Percentiles rank a stretch among this genome's conserved stretches.
Conservation (phyloP, 805 yeast genomes). For the Blastobotrys terrestris region DNA sequence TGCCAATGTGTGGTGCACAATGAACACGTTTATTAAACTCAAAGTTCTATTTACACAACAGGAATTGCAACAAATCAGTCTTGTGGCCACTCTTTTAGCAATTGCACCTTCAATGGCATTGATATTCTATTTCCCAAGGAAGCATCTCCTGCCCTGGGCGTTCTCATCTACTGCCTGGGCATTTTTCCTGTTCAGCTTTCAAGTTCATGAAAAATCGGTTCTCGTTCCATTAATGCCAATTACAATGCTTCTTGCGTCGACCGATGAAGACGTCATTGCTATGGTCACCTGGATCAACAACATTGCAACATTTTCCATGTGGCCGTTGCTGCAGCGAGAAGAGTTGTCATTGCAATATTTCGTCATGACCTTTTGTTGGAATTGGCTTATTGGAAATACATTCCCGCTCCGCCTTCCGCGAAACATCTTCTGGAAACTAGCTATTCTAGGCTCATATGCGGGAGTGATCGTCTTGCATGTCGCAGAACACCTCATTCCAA, state of each 20-base stretch:
- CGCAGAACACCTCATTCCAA: constrained; percentile 55
- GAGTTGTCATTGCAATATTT: constrained; percentile 66
- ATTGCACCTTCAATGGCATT: constrained; percentile 52
- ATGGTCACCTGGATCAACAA: constrained; percentile 85
- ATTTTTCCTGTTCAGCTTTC: constrained; percentile 85
- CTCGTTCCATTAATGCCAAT: constrained; percentile 83
- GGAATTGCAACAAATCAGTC: constrained; percentile 51
- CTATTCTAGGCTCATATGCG: constrained; percentile 48
- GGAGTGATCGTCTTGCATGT: constrained; percentile 47
- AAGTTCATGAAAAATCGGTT: constrained; percentile 92
- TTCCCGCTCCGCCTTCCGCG: constrained; percentile 37
- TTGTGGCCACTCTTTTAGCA: constrained; percentile 33
- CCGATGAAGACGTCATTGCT: constrained; percentile 54
- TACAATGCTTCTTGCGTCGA: constrained; percentile 51
- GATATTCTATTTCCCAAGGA: constrained; percentile 45
- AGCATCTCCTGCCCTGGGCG: constrained; percentile 59
- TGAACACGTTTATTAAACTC: constrained; percentile 72
- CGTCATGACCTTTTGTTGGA: constrained; percentile 54
- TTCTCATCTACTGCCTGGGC: constrained; percentile 80
- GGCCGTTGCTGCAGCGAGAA: constrained; percentile 80
- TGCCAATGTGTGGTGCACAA: constrained; percentile 96
- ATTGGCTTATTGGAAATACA: constrained; percentile 61
- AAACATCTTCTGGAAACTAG: constrained; percentile 42
- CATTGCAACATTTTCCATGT: constrained; percentile 75
- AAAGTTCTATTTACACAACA: constrained; percentile 45